Conservation (phyloP, 352 stramenopile species). For the Globisporangium perplexum region DNA sequence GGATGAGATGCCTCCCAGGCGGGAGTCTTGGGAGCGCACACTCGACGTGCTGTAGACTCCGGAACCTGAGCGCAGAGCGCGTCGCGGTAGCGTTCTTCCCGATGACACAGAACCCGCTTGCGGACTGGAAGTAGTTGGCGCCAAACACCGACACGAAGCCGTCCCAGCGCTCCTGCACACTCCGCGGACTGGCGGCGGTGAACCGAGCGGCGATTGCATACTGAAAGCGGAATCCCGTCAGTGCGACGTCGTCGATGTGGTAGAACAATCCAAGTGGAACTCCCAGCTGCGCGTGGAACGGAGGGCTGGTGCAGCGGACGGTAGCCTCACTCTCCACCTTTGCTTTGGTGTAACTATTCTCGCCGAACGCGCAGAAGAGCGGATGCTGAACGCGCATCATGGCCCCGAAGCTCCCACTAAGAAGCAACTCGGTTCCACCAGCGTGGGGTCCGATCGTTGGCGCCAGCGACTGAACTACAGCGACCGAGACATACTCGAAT, state of each 20-base stretch:
- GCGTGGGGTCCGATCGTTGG: constrained; percentile 17
- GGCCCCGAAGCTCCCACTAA: constrained; percentile 24
- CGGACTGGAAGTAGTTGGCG: constrained; percentile 22
- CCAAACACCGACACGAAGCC: constrained; percentile 27
- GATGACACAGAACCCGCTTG: constrained; percentile 23
- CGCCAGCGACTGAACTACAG: constrained; percentile 14
- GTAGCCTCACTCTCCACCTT: constrained; percentile 7
- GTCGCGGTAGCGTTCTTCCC: background rate
- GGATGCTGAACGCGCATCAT: background rate
- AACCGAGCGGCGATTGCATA: constrained; percentile 21
- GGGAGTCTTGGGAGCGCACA: constrained; percentile 22
- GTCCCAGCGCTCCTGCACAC: constrained; percentile 17
- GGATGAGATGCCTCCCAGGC: constrained; percentile 15
- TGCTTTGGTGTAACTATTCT: constrained; percentile 3
- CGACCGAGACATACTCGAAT: constrained; percentile 20
- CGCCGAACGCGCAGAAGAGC: constrained; percentile 32
- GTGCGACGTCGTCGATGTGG: constrained; percentile 13
- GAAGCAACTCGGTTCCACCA: constrained; percentile 23
- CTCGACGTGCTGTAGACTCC: constrained; percentile 16
- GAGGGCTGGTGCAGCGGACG: constrained; percentile 23
- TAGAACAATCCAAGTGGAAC: constrained; percentile 27
- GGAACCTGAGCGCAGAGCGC: constrained; percentile 11
- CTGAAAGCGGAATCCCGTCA: constrained; percentile 23
- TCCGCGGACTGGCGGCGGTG: constrained; percentile 6
- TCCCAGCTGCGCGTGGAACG: background rate